phyloP scores from a whole-genome alignment of 345 rosid species.

The Aethionema arabicum region DNA sequence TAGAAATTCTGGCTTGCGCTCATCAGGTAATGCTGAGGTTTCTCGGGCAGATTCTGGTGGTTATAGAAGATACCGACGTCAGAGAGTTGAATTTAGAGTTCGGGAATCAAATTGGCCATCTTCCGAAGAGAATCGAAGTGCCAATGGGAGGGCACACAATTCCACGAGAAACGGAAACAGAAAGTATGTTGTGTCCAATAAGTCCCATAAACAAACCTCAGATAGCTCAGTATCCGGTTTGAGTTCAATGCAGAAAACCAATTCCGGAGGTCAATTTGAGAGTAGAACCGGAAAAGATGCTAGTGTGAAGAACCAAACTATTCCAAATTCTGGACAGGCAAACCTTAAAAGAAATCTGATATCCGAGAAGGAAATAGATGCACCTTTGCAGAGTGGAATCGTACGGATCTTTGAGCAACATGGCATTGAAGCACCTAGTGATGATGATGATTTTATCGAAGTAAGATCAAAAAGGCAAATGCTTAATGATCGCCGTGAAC shows the following conservation, averaged over 20 bases:
- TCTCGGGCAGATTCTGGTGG: conserved; percentile 58
- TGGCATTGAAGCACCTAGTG: conserved; percentile 89
- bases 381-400: conserved; percentile 75
- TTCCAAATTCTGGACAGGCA: conserved; percentile 45
- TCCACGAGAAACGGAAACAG: conserved; percentile 47
- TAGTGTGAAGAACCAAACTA: conserved; percentile 41
- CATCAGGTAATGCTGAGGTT: conserved; percentile 52
- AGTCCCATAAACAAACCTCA: conserved; percentile 54
- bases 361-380: conserved; percentile 59
- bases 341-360: conserved; percentile 48
- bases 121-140: conserved; percentile 51
- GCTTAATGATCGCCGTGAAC: conserved; percentile 94
- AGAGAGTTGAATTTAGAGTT: conserved; percentile 72
- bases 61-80: conserved; percentile 58
- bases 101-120: conserved; percentile 55
- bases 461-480: conserved; percentile 98
- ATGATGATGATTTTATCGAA: conserved; percentile 94
- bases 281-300: conserved; percentile 54
- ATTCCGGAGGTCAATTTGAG: conserved; percentile 47
- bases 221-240: conserved; percentile 45
- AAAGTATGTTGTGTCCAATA: conserved; percentile 54
- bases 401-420: conserved; percentile 82
- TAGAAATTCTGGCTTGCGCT: conserved; percentile 53
- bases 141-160: conserved; percentile 44
- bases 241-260: conserved; percentile 41